Evolutionary conservation across 305 asterid genomes (phyloP), one percentile per base, ranked within the genome.

Genomic region (Rubia balearica): DNA sequence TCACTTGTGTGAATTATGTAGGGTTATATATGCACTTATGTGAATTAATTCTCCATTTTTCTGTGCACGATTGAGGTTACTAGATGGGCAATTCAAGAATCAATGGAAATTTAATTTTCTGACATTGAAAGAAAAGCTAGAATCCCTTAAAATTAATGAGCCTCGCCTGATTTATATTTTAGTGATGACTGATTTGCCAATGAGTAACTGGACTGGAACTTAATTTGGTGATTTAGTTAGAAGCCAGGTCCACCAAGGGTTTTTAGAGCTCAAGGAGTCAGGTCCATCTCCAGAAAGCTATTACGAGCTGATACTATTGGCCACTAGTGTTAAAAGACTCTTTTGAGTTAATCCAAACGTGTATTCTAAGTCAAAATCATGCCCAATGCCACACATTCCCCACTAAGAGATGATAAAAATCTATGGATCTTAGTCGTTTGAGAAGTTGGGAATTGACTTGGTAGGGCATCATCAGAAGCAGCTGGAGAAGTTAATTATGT

Each of bases 71-170:
- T 96, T 93, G 60, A 82, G 98, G 75, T 80, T 93, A 78, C 74
- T 89, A 75, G 98, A 93, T 78, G 98, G 98, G 74, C 98, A 93
- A 62, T 93, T 93, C 83, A 93, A 93, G 87, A 88, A 91, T 83
- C 98, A 88, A 30, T 74, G 92, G 88, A 66, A 76, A 78, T 51
- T 74, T 61, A 91, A 97, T 12, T 89, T 89, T 77, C 77, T 59
- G 30, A 84, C 71, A 61, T 49, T 93, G 85, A 77, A 83, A 83
- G 88, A 88, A 72, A 85, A 73, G 71, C 63, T 93, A 65, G 90
- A 85, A 36, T 69, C 73, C 75, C 77, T 93, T 78, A 91, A 80
- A 75, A 80, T 81, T 73, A 83, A 80, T 46, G 88, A 74, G 36
- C 77, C 84, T 57, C 87, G 75, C 73, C 96, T 92, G 10, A 73